Evolutionary conservation across 306 rosid species (phyloP), one percentile per base, ranked within the genome.

Genomic region (Prunus mume): DNA sequence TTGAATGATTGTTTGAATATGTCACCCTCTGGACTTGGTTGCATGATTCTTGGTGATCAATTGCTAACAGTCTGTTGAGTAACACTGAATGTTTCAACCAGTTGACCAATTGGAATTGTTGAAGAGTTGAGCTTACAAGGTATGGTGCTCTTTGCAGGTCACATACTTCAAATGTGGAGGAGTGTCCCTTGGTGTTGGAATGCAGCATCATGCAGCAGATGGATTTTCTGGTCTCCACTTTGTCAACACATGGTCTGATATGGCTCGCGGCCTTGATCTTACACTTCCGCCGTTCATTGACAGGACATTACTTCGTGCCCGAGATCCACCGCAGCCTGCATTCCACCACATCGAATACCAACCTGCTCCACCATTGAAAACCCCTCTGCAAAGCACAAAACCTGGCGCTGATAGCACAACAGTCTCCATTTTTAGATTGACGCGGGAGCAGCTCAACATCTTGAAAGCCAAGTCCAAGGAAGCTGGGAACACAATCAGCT

Each of bases 211-310:
- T 22, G 96, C 12, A 14, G 97, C 91, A 4, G 98, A 95, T 79
- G 98, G 98, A 17, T 88, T 83, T 72, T 85, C 98, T 28, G 98
- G 97, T 22, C 93, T 95, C 32, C 98, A 92, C 77, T 95, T 90
- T 45, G 83, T 92, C 49, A 95, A 91, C 41, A 62, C 98, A 32
- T 95, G 98, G 98, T 86, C 97, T 12, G 98, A 95, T 73, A 85
- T 95, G 80, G 91, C 96, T 27, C 93, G 96, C 5, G 96, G 98
- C 58, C 75, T 90, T 22, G 97, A 92, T 27, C 82, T 90, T 12
- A 85, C 86, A 12, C 47, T 88, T 41, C 91, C 91, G 46, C 98
- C 98, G 1, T 89, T 89, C 82, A 83, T 95, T 18, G 89, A 90
- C 69, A 77, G 98, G 65, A 92, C 93, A 18, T 80, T 92, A 5